Evolutionary conservation across 768 basidiomycete genomes (phyloP).

Genomic region (Russula lepida): DNA sequence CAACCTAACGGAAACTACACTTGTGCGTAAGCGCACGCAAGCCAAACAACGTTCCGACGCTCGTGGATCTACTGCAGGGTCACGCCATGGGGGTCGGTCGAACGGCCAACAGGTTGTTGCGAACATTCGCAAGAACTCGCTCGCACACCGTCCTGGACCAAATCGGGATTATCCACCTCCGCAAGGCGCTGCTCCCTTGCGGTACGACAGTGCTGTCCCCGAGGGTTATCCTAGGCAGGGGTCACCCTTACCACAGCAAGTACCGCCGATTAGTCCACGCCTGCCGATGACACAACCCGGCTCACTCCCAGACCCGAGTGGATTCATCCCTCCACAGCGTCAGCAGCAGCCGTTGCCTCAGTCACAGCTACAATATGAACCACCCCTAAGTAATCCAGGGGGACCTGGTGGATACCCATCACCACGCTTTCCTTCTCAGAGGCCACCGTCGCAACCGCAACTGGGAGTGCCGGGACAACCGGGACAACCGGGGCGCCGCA

Average conservation of each 20-base stretch:
- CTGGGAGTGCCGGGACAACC: background rate
- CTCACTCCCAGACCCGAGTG: background rate
- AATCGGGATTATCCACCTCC: background rate
- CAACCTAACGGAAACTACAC: constrained; percentile 62
- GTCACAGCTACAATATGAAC: background rate
- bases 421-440: background rate
- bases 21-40: constrained; percentile 75
- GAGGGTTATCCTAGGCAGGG: constrained; percentile 10
- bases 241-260: constrained; percentile 15
- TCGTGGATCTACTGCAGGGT: constrained; percentile 15
- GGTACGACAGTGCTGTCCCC: background rate
- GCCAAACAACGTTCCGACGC: constrained; percentile 52
- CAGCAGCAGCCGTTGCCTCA: background rate
- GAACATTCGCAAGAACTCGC: constrained; percentile 44
- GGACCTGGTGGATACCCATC: background rate
- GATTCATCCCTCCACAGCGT: background rate
- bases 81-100: constrained; percentile 17
- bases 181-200: background rate
- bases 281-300: background rate
- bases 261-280: background rate
- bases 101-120: constrained; percentile 45
- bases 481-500: background rate
- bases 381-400: background rate
- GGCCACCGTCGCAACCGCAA: constrained; percentile 1
- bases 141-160: constrained; percentile 22